phyloP scores from a whole-genome alignment of 805 yeast genomes.

The Kazachstania africana region DNA sequence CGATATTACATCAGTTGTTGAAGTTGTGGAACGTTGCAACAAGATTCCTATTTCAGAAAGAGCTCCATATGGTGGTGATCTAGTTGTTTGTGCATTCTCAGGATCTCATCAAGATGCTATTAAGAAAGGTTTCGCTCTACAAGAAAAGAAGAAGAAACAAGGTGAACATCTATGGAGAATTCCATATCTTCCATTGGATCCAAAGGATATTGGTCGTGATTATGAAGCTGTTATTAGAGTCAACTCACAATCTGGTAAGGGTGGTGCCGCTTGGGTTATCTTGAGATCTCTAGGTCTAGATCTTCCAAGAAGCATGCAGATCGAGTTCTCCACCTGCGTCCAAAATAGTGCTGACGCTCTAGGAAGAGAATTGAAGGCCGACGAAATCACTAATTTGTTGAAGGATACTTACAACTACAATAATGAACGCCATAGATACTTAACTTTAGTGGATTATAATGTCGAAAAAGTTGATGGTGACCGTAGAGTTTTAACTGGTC shows the following conservation, averaged over 20 bases:
- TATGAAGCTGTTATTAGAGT: slow-evolving; percentile 87
- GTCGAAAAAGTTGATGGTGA: slow-evolving; percentile 27
- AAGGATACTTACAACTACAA: slow-evolving; percentile 48
- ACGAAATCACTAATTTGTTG: slow-evolving; percentile 56
- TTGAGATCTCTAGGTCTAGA: slow-evolving; percentile 65
- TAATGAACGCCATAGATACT: slow-evolving; percentile 17
- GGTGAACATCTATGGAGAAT: slow-evolving; percentile 47
- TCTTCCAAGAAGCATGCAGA: slow-evolving; percentile 70
- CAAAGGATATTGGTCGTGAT: slow-evolving; percentile 75
- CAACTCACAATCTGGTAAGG: slow-evolving; percentile 80
- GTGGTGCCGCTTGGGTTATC: slow-evolving; percentile 84
- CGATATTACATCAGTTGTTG: slow-evolving; percentile 53
- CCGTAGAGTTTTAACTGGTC: slow-evolving; percentile 31
- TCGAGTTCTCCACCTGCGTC: slow-evolving; percentile 60
- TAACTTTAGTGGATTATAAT: slow-evolving; percentile 36
- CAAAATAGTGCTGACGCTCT: slow-evolving; percentile 56
- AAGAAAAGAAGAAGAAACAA: slow-evolving; percentile 27
- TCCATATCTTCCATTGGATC: slow-evolving; percentile 79
- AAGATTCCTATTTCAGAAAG: slow-evolving; percentile 70
- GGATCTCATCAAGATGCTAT: slow-evolving; percentile 88
- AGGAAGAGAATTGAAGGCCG: slow-evolving; percentile 59
- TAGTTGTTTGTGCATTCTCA: slow-evolving; percentile 73
- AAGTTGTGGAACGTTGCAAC: slow-evolving; percentile 67
- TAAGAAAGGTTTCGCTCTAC: slow-evolving; percentile 58
- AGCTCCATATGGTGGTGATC: slow-evolving; percentile 74